Base-by-base conservation (phyloP, 176 grass and related monocot genomes). In the Saccharum spontaneum region DNA sequence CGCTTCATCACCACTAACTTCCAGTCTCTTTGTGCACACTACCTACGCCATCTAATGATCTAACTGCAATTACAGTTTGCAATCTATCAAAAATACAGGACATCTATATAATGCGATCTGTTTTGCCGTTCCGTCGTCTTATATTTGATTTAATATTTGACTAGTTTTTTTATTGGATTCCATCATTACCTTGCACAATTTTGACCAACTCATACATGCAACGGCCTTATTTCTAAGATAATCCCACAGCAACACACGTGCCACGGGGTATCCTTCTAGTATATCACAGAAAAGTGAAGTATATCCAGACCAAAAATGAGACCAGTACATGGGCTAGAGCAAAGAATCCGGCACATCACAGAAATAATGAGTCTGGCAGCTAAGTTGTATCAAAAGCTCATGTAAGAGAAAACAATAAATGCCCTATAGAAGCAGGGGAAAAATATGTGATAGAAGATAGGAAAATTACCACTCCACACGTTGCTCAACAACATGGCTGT, bases 401-500 rank as follows among this genome's bases (percentile, higher is more conserved):
- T 44, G 10, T 17, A 46, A 68, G 1, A 77, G 37, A 72, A 74
- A 65, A 64, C 1, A 76, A 15, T 44, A 39, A 5, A 63, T 52
- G 2, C 0, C 15, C 8, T 71, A 67, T 28, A 73, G 20, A 86
- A 11, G 72, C 30, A 63, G 41, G 17, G 34, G 5, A 70, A 37
- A 73, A 82, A 31, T 18, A 68, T 16, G 33, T 76, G 15, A 23
- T 39, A 61, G 30, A 68, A 71, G 20, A 88, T 69, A 67, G 13
- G 55, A 85, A 64, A 84, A 36, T 90, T 97, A 97, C 95, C 92
- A 97, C 80, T 97, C 95, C 1, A 97, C 95, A 15, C 87, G 92
- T 81, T 97, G 95, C 83, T 97, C 95, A 50, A 97, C 95, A n/a
- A 92, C 95, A 88, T 97, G 92, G 68, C 95, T 97, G 52, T 92